A percentile compares a stretch with the other conserved stretches of the same genome.
Conservation (phyloP, 768 basidiomycete genomes). For the Panaeolus cyanescens region DNA sequence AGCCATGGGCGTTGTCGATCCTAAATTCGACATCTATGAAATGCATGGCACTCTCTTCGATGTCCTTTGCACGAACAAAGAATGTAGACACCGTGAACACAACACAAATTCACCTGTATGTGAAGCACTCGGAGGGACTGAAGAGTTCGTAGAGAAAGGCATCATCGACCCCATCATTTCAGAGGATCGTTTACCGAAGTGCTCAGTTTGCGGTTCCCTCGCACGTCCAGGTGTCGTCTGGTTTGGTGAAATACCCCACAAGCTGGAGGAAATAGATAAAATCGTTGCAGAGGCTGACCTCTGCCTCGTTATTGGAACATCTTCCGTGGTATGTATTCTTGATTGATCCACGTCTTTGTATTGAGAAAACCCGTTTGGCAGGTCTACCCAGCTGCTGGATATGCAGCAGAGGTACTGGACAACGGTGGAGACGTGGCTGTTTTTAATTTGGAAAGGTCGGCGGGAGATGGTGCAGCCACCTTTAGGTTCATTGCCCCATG, state of each 20-base stretch:
- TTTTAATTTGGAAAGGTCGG: slow-evolving; percentile 37
- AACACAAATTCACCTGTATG: slow-evolving; percentile 48
- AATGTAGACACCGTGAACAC: slow-evolving; percentile 41
- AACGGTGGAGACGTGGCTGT: slow-evolving; percentile 42
- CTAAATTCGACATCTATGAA: slow-evolving; percentile 42
- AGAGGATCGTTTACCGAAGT: slow-evolving; percentile 41
- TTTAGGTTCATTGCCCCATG: slow-evolving; percentile 55
- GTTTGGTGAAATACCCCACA: slow-evolving; percentile 51
- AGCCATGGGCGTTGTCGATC: slow-evolving; percentile 16
- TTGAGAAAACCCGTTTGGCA: slow-evolving; percentile 12
- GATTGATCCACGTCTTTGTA: background rate
- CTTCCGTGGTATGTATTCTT: slow-evolving; percentile 41
- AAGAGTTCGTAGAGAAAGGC: slow-evolving; percentile 34
- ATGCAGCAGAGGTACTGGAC: slow-evolving; percentile 31
- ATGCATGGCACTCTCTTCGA: slow-evolving; percentile 68
- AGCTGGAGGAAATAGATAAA: slow-evolving; percentile 40
- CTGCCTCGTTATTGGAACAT: slow-evolving; percentile 57
- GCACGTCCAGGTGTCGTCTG: slow-evolving; percentile 58
- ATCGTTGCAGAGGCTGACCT: slow-evolving; percentile 49
- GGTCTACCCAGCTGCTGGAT: slow-evolving; percentile 47
- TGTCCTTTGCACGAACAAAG: slow-evolving; percentile 44
- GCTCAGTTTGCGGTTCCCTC: slow-evolving; percentile 42
- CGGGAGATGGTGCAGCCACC: slow-evolving; percentile 43
- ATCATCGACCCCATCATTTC: slow-evolving; percentile 40
- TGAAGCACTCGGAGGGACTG: slow-evolving; percentile 44